A percentile compares a stretch with the other conserved stretches of the same genome.
Conservation (phyloP, 2,329 filamentous ascomycete genomes). For the Penicillium sp. region DNA sequence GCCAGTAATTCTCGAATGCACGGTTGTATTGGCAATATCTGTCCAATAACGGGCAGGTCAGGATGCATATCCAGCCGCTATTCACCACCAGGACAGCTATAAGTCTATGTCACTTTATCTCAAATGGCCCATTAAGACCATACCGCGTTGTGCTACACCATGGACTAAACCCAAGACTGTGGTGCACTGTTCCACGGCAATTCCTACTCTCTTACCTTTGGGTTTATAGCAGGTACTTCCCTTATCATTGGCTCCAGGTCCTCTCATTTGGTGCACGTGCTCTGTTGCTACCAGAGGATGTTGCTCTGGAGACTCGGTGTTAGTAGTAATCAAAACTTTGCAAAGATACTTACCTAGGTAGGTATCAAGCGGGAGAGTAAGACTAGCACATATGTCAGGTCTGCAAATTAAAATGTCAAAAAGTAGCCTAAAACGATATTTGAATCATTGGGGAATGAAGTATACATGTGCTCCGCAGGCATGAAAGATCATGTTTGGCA, state of each 20-base stretch:
- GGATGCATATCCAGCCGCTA: background rate
- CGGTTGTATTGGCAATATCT: background rate
- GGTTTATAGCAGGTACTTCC: background rate
- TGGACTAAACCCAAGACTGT: background rate
- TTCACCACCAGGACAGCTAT: too few species aligned
- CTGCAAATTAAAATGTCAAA: background rate
- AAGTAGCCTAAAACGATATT: background rate
- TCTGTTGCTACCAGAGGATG: background rate
- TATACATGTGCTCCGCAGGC: background rate
- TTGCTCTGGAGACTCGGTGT: too few species aligned
- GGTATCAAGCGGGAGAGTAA: background rate
- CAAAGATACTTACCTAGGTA: too few species aligned
- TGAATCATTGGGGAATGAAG: background rate
- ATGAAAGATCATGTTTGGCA: background rate
- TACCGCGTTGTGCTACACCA: background rate
- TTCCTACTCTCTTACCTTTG: background rate
- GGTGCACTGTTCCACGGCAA: background rate
- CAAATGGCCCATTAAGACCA: background rate
- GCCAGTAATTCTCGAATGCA: background rate
- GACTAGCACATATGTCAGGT: background rate
- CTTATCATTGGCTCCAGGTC: background rate
- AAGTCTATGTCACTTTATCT: background rate
- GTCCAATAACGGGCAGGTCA: background rate
- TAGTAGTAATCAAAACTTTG: too few species aligned
- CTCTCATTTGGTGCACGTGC: background rate